These are phyloP conservation scores for Chalciporus piperatus DNA, from an alignment of 768 basidiomycete species.

Conservation along the genomic window DNA sequence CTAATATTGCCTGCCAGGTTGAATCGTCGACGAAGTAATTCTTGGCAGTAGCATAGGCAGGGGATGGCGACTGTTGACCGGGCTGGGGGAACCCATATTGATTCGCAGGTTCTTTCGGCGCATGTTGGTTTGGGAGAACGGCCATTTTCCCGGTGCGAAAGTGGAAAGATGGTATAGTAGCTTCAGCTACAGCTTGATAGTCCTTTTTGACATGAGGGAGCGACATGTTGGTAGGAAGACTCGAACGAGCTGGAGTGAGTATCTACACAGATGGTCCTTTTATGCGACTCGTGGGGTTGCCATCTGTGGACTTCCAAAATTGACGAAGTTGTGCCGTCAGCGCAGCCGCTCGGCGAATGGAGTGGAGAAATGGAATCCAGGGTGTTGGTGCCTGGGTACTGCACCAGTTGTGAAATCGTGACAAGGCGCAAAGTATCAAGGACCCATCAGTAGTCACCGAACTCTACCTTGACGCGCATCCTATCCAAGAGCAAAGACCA, in stretches of 20 bases:
- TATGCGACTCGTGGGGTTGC: background rate
- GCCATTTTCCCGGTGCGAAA: background rate
- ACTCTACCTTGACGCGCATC: background rate
- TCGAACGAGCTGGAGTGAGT: background rate
- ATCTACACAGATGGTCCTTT: background rate
- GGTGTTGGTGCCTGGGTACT: background rate
- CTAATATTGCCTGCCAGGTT: conserved; percentile 5
- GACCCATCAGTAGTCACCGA: background rate
- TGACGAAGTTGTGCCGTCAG: background rate
- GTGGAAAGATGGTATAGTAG: background rate
- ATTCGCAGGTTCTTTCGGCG: background rate
- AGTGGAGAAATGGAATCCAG: background rate
- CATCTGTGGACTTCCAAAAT: background rate
- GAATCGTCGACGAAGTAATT: conserved; percentile 7
- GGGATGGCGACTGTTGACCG: background rate
- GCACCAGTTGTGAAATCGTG: background rate
- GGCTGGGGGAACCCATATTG: conserved; percentile 8
- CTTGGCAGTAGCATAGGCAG: conserved; percentile 1
- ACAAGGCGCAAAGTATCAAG: background rate
- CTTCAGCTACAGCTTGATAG: background rate
- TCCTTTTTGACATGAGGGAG: background rate
- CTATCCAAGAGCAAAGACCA: too few species aligned
- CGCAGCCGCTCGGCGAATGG: background rate
- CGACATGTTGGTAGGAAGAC: too few species aligned
- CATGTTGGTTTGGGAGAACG: background rate